Percentiles rank a stretch among this genome's conserved stretches.
Evolutionary conservation across 208 protist genomes (phyloP).

Genomic region (Herpetomonas tarakana): DNA sequence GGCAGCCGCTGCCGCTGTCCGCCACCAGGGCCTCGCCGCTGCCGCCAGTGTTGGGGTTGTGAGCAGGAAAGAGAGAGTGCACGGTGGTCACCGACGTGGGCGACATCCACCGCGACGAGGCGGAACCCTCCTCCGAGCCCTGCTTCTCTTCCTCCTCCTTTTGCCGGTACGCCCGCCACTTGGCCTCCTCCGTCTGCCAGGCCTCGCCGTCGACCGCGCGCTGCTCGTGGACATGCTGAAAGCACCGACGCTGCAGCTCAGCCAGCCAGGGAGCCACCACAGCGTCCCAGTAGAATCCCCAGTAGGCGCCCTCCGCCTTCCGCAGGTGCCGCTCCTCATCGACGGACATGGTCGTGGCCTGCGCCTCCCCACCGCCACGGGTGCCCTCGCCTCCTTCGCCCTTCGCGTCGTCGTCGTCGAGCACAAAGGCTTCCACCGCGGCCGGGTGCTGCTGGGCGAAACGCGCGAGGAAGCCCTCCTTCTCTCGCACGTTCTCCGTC

Average conservation of each 20-base stretch:
- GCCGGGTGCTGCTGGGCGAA: slow-evolving; percentile 26
- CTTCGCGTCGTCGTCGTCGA: slow-evolving; percentile 27
- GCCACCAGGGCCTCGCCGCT: background rate
- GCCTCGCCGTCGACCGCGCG: slow-evolving; percentile 8
- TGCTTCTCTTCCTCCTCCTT: slow-evolving; percentile 22
- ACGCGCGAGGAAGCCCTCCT: slow-evolving; percentile 15
- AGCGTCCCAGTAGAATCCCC: slow-evolving; percentile 30
- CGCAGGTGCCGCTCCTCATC: slow-evolving; percentile 11
- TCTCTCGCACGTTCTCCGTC: slow-evolving; percentile 17
- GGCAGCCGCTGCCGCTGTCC: background rate
- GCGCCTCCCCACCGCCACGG: background rate
- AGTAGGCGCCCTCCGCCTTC: slow-evolving; percentile 30
- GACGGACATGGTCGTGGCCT: background rate
- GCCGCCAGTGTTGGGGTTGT: background rate
- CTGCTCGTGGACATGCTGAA: slow-evolving; percentile 11
- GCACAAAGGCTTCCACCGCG: slow-evolving; percentile 21
- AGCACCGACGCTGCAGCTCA: slow-evolving; percentile 12
- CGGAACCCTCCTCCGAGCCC: background rate
- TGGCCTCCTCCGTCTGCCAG: slow-evolving; percentile 23
- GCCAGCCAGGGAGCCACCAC: slow-evolving; percentile 27
- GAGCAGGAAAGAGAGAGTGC: background rate
- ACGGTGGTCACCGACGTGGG: slow-evolving; percentile 6
- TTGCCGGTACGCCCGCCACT: slow-evolving; percentile 32
- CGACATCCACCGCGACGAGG: slow-evolving; percentile 15
- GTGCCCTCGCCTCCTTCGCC: background rate